Conservation (phyloP, 2,329 filamentous ascomycete genomes). For the Venturia carpophila region DNA sequence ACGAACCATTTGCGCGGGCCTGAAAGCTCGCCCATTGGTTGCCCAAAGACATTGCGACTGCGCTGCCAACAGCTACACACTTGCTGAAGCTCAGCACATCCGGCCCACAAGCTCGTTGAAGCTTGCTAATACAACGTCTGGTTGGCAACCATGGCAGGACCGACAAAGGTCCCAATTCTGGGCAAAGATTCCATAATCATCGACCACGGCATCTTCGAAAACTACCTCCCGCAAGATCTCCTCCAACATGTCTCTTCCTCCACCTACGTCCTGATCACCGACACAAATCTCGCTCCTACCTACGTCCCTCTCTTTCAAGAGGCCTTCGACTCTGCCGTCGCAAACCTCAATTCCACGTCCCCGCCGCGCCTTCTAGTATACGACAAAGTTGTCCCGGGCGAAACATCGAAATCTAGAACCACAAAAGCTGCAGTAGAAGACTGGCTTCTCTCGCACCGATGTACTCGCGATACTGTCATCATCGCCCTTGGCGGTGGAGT, state of each 20-base stretch:
- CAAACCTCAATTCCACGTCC: constrained; percentile 40
- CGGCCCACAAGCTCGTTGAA: neutral
- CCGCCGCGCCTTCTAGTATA: constrained; percentile 66
- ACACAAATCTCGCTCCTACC: constrained; percentile 76
- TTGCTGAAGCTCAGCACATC: neutral
- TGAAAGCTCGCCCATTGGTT: neutral
- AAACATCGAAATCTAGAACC: constrained; percentile 85
- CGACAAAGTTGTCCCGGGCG: constrained; percentile 80
- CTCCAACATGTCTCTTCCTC: constrained; percentile 70
- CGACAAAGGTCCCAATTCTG: constrained; percentile 48
- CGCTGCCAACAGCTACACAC: neutral
- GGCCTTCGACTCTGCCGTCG: constrained; percentile 49
- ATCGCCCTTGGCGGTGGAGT: constrained; percentile 93
- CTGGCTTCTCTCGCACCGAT: constrained; percentile 89
- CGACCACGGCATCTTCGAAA: constrained; percentile 82
- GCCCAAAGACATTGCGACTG: neutral
- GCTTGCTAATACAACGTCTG: neutral
- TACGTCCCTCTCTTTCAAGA: constrained; percentile 74
- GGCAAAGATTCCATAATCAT: constrained; percentile 86
- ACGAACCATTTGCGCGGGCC: neutral
- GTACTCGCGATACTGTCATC: constrained; percentile 88
- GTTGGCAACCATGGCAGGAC: constrained; percentile 1
- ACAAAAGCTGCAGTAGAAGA: constrained; percentile 96
- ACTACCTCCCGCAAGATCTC: constrained; percentile 73
- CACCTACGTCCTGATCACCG: constrained; percentile 93